Conservation (phyloP, 1,139 yeast genomes). For the Barnettozyma hawaiiensis region DNA sequence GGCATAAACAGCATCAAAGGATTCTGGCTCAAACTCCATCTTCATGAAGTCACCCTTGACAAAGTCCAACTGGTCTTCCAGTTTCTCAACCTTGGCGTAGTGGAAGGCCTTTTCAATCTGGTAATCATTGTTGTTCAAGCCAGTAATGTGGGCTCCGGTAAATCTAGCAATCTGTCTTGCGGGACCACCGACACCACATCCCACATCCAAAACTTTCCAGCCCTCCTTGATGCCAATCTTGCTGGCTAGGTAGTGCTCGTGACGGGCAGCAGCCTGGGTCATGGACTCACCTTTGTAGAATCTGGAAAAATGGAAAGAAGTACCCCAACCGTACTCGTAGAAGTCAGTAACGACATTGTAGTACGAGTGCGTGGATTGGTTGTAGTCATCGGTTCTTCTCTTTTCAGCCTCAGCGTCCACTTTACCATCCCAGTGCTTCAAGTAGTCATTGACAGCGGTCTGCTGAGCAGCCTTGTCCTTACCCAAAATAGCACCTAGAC, state of each 20-base stretch:
- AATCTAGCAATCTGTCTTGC: constrained; percentile 93
- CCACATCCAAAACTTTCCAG: constrained; percentile 93
- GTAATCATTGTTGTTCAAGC: constrained; percentile 95
- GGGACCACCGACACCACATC: constrained; percentile 99
- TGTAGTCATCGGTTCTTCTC: constrained; percentile 76
- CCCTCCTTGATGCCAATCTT: constrained; percentile 74
- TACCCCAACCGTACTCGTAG: constrained; percentile 99
- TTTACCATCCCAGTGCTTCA: constrained; percentile 96
- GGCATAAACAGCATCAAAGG: constrained; percentile 96
- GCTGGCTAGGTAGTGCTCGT: constrained; percentile 90
- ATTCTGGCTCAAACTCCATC: constrained; percentile 87
- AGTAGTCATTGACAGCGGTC: constrained; percentile 83
- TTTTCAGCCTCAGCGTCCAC: constrained; percentile 67
- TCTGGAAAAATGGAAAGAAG: constrained; percentile 96
- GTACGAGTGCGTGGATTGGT: constrained; percentile 89
- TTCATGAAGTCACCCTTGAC: constrained; percentile 99
- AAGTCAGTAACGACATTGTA: constrained; percentile 94
- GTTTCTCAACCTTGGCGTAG: constrained; percentile 62
- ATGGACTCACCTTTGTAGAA: constrained; percentile 92
- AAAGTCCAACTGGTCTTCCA: constrained; percentile 70
- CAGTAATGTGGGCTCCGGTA: constrained; percentile 81
- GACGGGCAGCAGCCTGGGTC: constrained; percentile 93
- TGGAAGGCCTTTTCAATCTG: constrained; percentile 88
- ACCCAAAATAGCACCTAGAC: constrained; percentile 68
- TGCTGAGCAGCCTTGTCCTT: constrained; percentile 77